Base-by-base conservation (phyloP, 805 yeast genomes). In the Spathaspora arborariae region DNA sequence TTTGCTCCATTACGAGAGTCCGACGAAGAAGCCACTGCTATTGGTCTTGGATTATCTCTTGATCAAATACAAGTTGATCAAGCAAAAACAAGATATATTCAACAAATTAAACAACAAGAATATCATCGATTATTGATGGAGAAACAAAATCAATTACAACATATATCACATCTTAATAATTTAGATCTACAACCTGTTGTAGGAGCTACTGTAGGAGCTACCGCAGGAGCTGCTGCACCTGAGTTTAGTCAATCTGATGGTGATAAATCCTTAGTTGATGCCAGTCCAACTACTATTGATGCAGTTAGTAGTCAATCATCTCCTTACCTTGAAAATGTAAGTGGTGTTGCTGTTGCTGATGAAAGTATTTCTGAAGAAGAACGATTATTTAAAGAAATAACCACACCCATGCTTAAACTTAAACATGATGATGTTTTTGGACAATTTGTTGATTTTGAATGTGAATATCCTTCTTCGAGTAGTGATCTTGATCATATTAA, bases 381-480 rank as follows among this genome's bases (percentile, higher is more conserved):
- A 15, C 35, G 35, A 3, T 30, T 30, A 30, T 30, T 30, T 30
- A 30, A 30, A 7, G 35, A 30, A 15, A 30, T 30, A 3, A n/a
- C 35, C 10, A 22, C 26, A 22, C 26, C 26, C 6, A n/a, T 30
- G 35, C 11, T 7, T 10, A 30, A 24, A 8, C 27, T 30, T 30
- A 30, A 30, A 30, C 15, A 30, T 10, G 35, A 30, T 3, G 35
- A 30, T 30, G 18, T 30, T 15, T 30, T 30, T 6, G 35, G 35
- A 13, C 35, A 30, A 30, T 30, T 30, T 30, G 35, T 30, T 3
- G 50, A 52, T 37, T 48, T 50, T 7, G 51, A 50, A 18, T 36
- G 24, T 19, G 43, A 45, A 30, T 44, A 45, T 20, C 20, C 20
- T 18, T 40, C 42, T 16, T 30, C 42, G 2, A 13, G 36, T 5